phyloP scores from a whole-genome alignment of 2,329 filamentous ascomycete species.

The Hirsutella minnesotensis region DNA sequence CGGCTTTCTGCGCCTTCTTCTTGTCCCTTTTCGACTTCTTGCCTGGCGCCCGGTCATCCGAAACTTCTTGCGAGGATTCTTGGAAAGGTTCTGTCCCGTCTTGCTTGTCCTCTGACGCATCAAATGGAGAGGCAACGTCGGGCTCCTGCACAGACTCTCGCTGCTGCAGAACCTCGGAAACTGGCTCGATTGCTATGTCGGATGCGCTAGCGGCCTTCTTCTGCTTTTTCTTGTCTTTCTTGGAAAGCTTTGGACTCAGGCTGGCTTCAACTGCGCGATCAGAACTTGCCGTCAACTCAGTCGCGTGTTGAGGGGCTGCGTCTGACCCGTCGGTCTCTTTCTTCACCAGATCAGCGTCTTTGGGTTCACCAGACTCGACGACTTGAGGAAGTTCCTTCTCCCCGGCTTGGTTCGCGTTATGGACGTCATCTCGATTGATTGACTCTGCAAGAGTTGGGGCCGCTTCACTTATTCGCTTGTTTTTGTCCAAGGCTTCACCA shows the following conservation, averaged over 20 bases:
- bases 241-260: conserved; percentile 10
- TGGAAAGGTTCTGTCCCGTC: background rate
- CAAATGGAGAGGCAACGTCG: background rate
- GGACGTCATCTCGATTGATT: too few relatives aligned
- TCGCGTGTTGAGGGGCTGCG: background rate
- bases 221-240: conserved; percentile 16
- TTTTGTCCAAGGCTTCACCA: too few relatives aligned
- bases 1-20: conserved; percentile 22
- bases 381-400: too few relatives aligned
- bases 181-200: background rate
- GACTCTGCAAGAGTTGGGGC: too few relatives aligned
- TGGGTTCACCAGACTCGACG: too few relatives aligned
- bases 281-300: background rate
- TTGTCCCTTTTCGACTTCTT: conserved; percentile 22
- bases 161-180: background rate
- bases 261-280: background rate
- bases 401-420: too few relatives aligned
- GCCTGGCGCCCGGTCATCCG: conserved; percentile 3
- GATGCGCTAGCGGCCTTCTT: conserved; percentile 6
- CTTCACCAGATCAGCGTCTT: too few relatives aligned
- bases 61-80: conserved; percentile 2
- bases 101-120: background rate
- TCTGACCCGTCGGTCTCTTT: too few relatives aligned
- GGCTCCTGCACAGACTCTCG: background rate
- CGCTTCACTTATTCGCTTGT: too few relatives aligned